Base-by-base conservation (phyloP, 2,329 filamentous ascomycete species). In the Neofusicoccum sp. region DNA sequence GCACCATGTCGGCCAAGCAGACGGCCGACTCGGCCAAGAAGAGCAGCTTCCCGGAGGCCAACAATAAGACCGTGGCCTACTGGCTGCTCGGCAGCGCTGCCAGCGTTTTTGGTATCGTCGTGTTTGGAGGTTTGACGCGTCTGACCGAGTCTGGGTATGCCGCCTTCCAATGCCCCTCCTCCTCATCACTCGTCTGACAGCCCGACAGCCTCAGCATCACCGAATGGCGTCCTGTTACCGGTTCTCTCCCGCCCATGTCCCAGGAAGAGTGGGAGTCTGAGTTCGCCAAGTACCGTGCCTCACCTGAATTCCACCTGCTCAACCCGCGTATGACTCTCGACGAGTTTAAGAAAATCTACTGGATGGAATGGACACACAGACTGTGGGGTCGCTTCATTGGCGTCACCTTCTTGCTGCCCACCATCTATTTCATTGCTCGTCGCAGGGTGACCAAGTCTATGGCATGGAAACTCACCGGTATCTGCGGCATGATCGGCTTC, bases 271-370 rank as follows among this genome's bases (percentile, higher is more conserved):
- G 95, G 95, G 88, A 96, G 68, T 86, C 87, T 65, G 95, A 98
- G 71, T 99, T 98, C 78, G 81, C 87, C 60, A 95, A 96, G 76
- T 99, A 99, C 81, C 88, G 89, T 66, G 86, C 89, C 44, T 96
- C 92, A 20, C 95, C 95, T 64, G 95, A 99, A 76, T 99, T 93
- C 79, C 86, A 90, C 71, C 84, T 92, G 64, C 83, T 99, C 67
- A 99, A 99, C 78, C 89, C 93, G 33, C 86, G 91, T 74, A 99
- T 99, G 95, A 89, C 85, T 33, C 82, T 99, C 61, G 84, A 87
- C 62, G 95, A 99, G 74, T 99, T 98, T 80, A 97, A 98, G 77
- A 89, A 95, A 73, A 99, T 99, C 67, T 99, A 98, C 83, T 99
- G 89, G 76, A 98, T 98, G 95, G 95, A 99, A 81, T 99, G 95